Evolutionary conservation across 176 grass and related monocot genomes (phyloP).

Genomic region (Chrysopogon serrulatus): DNA sequence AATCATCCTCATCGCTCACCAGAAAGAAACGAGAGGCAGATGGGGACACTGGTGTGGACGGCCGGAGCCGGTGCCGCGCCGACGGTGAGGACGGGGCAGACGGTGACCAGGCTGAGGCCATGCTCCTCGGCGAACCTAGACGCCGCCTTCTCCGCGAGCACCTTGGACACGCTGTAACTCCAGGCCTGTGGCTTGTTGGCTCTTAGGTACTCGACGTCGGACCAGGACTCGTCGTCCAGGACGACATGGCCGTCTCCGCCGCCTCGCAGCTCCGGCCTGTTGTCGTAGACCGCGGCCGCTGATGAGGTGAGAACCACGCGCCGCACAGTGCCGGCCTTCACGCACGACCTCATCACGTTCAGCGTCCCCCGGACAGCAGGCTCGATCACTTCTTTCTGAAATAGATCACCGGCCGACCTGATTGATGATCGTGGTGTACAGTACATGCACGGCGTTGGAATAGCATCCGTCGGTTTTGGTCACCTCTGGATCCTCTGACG

Average conservation of each 20-base stretch:
- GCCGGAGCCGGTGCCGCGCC: conserved; percentile 17
- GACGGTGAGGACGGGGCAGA: conserved; percentile 22
- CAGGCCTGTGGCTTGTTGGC: neutral
- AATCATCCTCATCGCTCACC: conserved; percentile 8
- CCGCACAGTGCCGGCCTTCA: conserved; percentile 39
- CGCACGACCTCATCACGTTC: conserved; percentile 70
- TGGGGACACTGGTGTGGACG: conserved; percentile 13
- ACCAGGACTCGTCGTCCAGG: conserved; percentile 27
- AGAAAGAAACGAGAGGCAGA: conserved; percentile 31
- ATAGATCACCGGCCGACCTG: neutral
- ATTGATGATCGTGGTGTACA: neutral
- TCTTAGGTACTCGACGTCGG: conserved; percentile 48
- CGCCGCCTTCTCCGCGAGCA: conserved; percentile 38
- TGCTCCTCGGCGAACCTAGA: conserved; percentile 23
- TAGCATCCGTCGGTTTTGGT: neutral
- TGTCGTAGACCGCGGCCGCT: conserved; percentile 13
- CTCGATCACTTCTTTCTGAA: conserved; percentile 12
- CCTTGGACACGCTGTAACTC: conserved; percentile 38
- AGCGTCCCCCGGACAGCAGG: conserved; percentile 38
- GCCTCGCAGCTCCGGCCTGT: conserved; percentile 17
- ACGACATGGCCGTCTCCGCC: neutral
- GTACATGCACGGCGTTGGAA: too few species aligned
- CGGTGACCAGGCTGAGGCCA: conserved; percentile 30
- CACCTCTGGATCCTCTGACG: neutral
- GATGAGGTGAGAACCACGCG: conserved; percentile 69